Evolutionary conservation across 352 stramenopile species (phyloP).

Genomic region (Phytophthora quininea): DNA sequence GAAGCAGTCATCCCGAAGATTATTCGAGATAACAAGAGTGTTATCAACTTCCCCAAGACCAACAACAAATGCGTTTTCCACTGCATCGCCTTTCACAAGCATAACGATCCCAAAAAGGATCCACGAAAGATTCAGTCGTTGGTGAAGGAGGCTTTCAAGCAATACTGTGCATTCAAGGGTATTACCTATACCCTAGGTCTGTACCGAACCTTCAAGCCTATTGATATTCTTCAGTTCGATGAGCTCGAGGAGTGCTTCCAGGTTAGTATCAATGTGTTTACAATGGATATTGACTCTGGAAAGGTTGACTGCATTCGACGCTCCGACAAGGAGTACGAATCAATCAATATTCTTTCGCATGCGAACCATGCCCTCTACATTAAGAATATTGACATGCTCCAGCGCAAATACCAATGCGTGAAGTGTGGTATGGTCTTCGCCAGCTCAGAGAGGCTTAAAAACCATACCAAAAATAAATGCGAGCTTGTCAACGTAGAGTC

Average conservation of each 20-base stretch:
- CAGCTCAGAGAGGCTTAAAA: not conserved
- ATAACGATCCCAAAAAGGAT: not conserved
- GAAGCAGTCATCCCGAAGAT: constrained; percentile 10
- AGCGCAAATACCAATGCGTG: not conserved
- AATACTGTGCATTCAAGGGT: constrained; percentile 5
- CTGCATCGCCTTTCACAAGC: not conserved
- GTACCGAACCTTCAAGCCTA: constrained; percentile 8
- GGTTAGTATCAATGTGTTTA: constrained; percentile 14
- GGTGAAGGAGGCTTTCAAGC: constrained; percentile 11
- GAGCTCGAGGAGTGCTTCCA: constrained; percentile 19
- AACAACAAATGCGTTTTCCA: constrained; percentile 15
- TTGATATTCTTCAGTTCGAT: constrained; percentile 12
- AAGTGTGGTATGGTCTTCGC: not conserved
- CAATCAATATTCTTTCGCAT: constrained; percentile 5
- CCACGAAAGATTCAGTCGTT: not conserved
- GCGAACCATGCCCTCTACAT: constrained; percentile 1
- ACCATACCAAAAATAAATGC: not conserved
- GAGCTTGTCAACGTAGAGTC: not conserved
- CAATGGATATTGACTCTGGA: constrained; percentile 5
- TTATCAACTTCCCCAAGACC: constrained; percentile 17
- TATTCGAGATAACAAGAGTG: constrained; percentile 6
- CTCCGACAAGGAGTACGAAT: not conserved
- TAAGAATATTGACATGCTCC: constrained; percentile 5
- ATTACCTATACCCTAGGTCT: constrained; percentile 9
- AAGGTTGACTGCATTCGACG: constrained; percentile 4